Conservation (phyloP, 164 flowering plant genomes). For the Stephania japonica region DNA sequence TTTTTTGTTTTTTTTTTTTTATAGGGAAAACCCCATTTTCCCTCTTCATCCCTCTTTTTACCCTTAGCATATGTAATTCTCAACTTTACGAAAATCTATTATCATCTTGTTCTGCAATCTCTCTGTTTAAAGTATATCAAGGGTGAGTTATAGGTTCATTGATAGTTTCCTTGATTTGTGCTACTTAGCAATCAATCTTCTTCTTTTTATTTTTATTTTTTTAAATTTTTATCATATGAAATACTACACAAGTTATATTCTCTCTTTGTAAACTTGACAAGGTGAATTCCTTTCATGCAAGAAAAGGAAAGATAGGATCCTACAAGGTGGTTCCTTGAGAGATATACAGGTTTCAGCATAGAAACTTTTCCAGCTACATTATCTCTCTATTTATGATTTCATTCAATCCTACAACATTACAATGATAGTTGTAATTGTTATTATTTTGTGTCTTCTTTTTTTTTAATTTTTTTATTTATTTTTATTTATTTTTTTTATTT, state of each 20-base stretch:
- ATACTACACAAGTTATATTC: neutral
- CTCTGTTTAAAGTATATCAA: constrained; percentile 23
- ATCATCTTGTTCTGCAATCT: too few species aligned
- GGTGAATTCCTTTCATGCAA: neutral
- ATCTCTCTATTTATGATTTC: neutral
- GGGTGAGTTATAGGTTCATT: constrained; percentile 35
- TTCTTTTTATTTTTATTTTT: neutral
- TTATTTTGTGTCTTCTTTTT: neutral
- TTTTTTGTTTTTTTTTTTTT: too few species aligned
- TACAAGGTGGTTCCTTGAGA: neutral
- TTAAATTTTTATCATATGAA: neutral
- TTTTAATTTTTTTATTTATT: too few species aligned
- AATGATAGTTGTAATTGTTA: neutral
- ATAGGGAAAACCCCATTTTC: too few species aligned
- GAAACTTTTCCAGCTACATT: neutral
- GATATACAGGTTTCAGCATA: neutral
- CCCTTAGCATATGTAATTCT: too few species aligned
- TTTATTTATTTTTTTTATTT: too few species aligned
- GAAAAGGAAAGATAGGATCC: neutral
- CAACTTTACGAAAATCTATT: too few species aligned
- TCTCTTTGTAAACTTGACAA: neutral
- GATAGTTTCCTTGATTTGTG: neutral
- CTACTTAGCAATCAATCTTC: neutral
- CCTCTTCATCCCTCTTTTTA: too few species aligned
- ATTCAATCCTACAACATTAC: neutral